These are phyloP conservation scores for Starmerella etchellsii DNA, from an alignment of 805 yeast species.

Conservation along the genomic window DNA sequence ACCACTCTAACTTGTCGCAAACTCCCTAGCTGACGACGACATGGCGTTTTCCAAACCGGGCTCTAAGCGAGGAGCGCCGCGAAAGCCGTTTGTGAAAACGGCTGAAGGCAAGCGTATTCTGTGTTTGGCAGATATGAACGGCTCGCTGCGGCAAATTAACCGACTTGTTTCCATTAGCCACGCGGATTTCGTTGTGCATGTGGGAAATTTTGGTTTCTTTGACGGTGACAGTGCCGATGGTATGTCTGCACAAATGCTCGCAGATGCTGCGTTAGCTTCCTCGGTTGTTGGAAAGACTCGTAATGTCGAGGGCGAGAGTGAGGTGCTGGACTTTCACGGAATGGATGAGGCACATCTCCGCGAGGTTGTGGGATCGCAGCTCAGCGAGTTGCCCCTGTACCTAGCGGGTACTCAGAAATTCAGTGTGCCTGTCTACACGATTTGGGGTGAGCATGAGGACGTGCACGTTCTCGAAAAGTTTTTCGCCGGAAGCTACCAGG, in stretches of 20 bases:
- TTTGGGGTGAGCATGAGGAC: conserved; percentile 69
- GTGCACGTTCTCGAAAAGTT: conserved; percentile 52
- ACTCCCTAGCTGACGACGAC: no score
- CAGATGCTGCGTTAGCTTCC: conserved; percentile 56
- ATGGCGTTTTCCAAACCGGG: no score
- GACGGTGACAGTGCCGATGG: conserved; percentile 42
- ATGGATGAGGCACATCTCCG: conserved; percentile 37
- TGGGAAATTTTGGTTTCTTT: conserved; percentile 73
- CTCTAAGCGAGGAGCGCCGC: no score
- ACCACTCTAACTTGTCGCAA: no score
- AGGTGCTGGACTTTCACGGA: conserved; percentile 29
- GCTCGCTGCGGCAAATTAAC: conserved; percentile 38
- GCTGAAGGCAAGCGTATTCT: conserved; percentile 31
- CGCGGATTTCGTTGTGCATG: conserved; percentile 48
- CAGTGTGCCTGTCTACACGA: conserved; percentile 57
- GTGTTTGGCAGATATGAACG: conserved; percentile 45
- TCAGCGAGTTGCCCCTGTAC: conserved; percentile 43
- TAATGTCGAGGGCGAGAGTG: background rate
- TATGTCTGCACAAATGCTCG: conserved; percentile 37
- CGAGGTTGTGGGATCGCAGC: conserved; percentile 27
- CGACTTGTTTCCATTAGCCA: conserved; percentile 34
- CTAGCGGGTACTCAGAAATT: conserved; percentile 33
- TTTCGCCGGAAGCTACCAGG: conserved; percentile 37
- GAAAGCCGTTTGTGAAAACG: background rate
- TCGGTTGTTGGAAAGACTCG: conserved; percentile 32